Base-by-base conservation (phyloP, 768 basidiomycete species). In the Trametes sanguinea region DNA sequence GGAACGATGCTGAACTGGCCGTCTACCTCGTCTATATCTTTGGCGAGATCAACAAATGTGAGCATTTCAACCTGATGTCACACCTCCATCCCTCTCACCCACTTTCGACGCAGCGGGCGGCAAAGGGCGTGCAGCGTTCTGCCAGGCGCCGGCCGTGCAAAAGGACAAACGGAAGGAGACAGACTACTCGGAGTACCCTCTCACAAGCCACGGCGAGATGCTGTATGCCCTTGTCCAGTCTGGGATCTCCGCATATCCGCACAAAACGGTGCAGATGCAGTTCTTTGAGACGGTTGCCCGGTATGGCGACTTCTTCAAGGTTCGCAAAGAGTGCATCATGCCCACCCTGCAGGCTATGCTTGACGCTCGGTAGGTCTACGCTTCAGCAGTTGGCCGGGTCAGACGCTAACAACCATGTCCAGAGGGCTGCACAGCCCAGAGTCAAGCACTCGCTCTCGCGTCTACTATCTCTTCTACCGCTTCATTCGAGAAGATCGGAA, bases 251-350 rank as follows among this genome's bases (percentile, higher is more conserved):
- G 79, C 82, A 4, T 95, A 88, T 75, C 94, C 93, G 6, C 90
- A 95, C 75, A 86, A 87, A 33, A 81, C 87, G 11, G 95, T 98
- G 17, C 80, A 85, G 7, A 81, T 95, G 74, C 94, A 96, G 70
- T 95, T 92, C 74, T 98, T 98, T 65, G 97, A 99, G 75, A 90
- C 92, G 4, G 84, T 83, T 10, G 84, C 92, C n/a, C 85, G 97
- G 51, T 99, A 98, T 72, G 84, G 86, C 39, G 97, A 98, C 68
- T 98, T 99, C 74, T 98, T 98, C 86, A 94, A 92, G 74, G 87
- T 95, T 27, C 87, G 94, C 64, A 92, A 89, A 68, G 90, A 93
- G 59, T 92, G 88, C 67, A 92, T 98, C 54, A 80, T 92, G 67
- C 92, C 93, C 1, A 85, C 92, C 2, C 77, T 99, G 35, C 89